Base-by-base conservation (phyloP, 2,329 filamentous ascomycete species). In the Ustilaginoidea virens region DNA sequence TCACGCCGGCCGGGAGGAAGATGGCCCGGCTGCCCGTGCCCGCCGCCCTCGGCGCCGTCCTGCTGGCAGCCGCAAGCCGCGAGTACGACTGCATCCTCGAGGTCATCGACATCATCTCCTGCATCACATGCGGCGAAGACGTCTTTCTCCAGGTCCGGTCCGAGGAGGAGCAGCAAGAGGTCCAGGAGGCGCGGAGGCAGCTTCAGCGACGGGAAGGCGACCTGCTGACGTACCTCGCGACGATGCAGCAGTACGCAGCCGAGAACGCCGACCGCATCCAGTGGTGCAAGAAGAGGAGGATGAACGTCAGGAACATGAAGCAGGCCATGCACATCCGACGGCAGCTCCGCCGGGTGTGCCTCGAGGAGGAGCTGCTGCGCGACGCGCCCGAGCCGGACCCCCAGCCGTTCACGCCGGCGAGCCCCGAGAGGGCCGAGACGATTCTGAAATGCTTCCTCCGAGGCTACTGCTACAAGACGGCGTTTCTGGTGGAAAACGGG, bases 11-110 rank as follows among this genome's bases (percentile, higher is more conserved):
- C 12, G 90, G 90, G 1, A 61, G 65, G 24, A 76, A 77, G 31
- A 85, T 98, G 51, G 80, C 87, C 1, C 68, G 74, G 21, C 72
- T 96, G 14, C 90, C 90, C 1, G 66, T 98, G 2, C 75, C 83
- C 0, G 83, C 83, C 0, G 69, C 79, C 0, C 70, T 92, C 7
- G 85, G 79, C 0, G 72, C 85, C 1, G 83, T 93, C 1, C 61
- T 98, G 1, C 61, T 98, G 12, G 81, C 83, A 23, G 81, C 86
- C 1, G 72, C 76, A 1, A 67, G 69, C 5, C 67, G 76, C 0
- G 69, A 77, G 23, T 69, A 68, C 27, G 71, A 80, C 40, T 92
- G 85, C 40, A 56, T 94, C 2, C 52, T 76, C 1, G 83, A 93
- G 39, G 75, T 74, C 4, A 87, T 98, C 37, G 90, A 96, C 44